Evolutionary conservation across 768 basidiomycete genomes (phyloP), one percentile per base, ranked within the genome.

Genomic region (Lentinula raphanica): DNA sequence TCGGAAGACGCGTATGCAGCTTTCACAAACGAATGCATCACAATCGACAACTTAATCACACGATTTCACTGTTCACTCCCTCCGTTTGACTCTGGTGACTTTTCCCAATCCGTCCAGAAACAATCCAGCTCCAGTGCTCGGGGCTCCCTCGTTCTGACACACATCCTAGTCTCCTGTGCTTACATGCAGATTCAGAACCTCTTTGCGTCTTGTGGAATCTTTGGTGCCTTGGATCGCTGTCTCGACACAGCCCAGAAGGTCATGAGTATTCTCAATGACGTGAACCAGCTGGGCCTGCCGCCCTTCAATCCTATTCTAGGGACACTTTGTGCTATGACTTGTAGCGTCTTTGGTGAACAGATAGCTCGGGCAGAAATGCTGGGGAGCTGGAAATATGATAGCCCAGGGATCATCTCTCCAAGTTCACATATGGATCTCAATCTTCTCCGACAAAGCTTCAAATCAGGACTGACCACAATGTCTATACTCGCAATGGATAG

Each of bases 111-210:
- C 15, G n/a, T 29, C 55, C 8, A n/a, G 5, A 28, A 23, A 12
- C 12, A 27, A 17, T 25, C 21, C 23, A 46, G 32, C 19, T 58
- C 29, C 54, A 58, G 36, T 44, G 6, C 63, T 58, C 45, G 56
- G 44, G 21, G 54, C 62, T 25, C 57, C 56, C 51, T 40, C 11
- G 35, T 40, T 1, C 9, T 66, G 3, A 60, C 64, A 11, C 64
- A 66, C 9, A 56, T 60, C 12, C 49, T 66, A 7, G 32, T 63
- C 46, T 49, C 42, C 19, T 61, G 60, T 8, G 63, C 65, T 19
- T 13, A 55, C 21, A 59, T 66, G 21, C 62, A 62, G 58, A 58
- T 66, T 23, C 62, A 65, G 38, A 63, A n/a, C n/a, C 48, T 59
- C 35, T 54, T 44, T 36, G 36, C 59, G 5, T 38, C 21, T n/a